Percentiles rank a stretch among this genome's conserved stretches.
Evolutionary conservation across 305 asterid genomes (phyloP).

Genomic region (Plantago rigida): DNA sequence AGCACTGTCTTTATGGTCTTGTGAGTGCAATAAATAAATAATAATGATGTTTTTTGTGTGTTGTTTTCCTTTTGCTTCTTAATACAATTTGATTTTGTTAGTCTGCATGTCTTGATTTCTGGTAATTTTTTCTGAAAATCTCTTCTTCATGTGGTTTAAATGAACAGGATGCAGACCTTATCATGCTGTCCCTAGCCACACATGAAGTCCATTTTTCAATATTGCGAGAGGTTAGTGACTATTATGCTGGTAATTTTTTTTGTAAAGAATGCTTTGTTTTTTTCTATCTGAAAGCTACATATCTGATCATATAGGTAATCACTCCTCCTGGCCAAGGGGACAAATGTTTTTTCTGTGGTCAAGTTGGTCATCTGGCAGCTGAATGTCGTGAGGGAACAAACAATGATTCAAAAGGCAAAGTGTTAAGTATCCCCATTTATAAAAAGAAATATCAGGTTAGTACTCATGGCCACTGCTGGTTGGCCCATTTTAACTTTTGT

Average conservation of each 20-base stretch:
- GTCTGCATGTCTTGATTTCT: slow-evolving; percentile 23
- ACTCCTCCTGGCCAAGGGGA: slow-evolving; percentile 74
- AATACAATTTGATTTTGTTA: slow-evolving; percentile 15
- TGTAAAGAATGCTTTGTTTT: slow-evolving; percentile 5
- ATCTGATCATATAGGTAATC: slow-evolving; percentile 51
- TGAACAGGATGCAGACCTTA: slow-evolving; percentile 83
- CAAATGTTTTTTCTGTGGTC: slow-evolving; percentile 85
- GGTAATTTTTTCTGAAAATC: slow-evolving; percentile 21
- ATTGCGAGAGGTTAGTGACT: slow-evolving; percentile 78
- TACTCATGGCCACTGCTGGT: slow-evolving; percentile 20
- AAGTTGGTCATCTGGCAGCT: slow-evolving; percentile 83
- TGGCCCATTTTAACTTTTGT: slow-evolving; percentile 21
- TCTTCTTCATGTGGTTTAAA: slow-evolving; percentile 23
- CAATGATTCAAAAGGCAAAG: slow-evolving; percentile 41
- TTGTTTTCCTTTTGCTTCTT: slow-evolving; percentile 23
- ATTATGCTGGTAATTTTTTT: slow-evolving; percentile 11
- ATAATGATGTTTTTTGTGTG: slow-evolving; percentile 15
- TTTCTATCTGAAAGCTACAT: slow-evolving; percentile 2
- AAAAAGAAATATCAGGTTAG: slow-evolving; percentile 90
- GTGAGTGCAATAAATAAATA: slow-evolving; percentile 42
- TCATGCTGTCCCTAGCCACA: slow-evolving; percentile 91
- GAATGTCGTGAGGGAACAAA: slow-evolving; percentile 53
- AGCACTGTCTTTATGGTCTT: slow-evolving; percentile 91
- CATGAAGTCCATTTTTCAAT: slow-evolving; percentile 93
- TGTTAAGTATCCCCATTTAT: slow-evolving; percentile 56